Conservation (phyloP, 768 basidiomycete genomes). For the Tylopilus intermedius region DNA sequence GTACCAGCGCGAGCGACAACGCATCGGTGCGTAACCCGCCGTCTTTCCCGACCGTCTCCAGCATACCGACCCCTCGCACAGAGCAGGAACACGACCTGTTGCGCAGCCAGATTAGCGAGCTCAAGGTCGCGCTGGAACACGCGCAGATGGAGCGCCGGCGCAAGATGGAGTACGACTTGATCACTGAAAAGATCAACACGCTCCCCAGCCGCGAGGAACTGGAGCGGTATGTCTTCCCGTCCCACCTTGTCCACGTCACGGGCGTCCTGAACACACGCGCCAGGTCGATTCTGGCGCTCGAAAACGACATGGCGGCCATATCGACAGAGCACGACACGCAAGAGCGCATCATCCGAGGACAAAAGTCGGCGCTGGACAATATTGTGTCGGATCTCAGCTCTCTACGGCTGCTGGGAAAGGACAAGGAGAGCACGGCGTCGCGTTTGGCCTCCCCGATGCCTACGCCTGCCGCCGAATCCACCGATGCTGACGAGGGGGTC, state of each 20-base stretch:
- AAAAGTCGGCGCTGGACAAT: conserved; percentile 61
- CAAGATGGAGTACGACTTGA: conserved; percentile 83
- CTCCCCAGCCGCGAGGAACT: conserved; percentile 74
- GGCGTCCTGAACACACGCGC: neutral
- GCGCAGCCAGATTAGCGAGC: conserved; percentile 66
- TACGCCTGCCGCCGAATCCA: conserved; percentile 46
- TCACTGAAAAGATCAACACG: conserved; percentile 78
- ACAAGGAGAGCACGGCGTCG: conserved; percentile 46
- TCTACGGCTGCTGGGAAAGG: conserved; percentile 66
- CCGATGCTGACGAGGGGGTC: conserved; percentile 23
- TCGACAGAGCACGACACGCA: conserved; percentile 71
- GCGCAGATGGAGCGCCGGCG: conserved; percentile 69
- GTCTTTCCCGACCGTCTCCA: neutral
- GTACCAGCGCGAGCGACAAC: conserved; percentile 66
- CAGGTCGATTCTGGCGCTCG: conserved; percentile 64
- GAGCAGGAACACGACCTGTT: conserved; percentile 69
- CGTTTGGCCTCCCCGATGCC: conserved; percentile 36
- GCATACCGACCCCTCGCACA: conserved; percentile 21
- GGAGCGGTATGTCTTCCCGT: conserved; percentile 53
- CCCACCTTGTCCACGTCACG: neutral
- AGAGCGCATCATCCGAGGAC: conserved; percentile 57
- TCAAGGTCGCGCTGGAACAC: conserved; percentile 72
- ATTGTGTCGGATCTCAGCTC: conserved; percentile 60
- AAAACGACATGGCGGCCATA: conserved; percentile 76
- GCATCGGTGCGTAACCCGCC: conserved; percentile 55